These are phyloP conservation scores for Lyophyllum shimeji DNA, from an alignment of 768 basidiomycete genomes.

Conservation along the genomic window DNA sequence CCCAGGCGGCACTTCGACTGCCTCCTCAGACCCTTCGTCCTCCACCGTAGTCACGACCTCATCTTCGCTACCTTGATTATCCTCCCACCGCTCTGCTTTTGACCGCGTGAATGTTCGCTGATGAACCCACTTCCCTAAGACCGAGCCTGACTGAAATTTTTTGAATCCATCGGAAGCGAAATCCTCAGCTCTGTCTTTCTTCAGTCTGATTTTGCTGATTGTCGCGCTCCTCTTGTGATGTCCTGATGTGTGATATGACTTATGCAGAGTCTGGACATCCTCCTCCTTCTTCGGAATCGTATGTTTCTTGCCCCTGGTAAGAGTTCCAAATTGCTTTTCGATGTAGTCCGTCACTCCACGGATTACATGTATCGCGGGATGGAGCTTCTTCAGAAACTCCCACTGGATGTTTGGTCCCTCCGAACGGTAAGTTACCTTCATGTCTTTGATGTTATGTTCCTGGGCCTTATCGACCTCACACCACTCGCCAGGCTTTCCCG, in stretches of 20 bases:
- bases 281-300: constrained; percentile 20
- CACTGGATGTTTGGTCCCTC: constrained; percentile 30
- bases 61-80: not conserved
- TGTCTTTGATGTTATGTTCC: constrained; percentile 22
- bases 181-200: not conserved
- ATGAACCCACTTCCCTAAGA: not conserved
- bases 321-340: constrained; percentile 25
- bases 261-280: constrained; percentile 10
- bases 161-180: not conserved
- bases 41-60: no score
- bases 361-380: constrained; percentile 31
- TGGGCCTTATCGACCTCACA: constrained; percentile 19
- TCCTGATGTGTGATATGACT: constrained; percentile 16
- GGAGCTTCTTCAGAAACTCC: constrained; percentile 30
- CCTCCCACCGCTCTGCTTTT: not conserved
- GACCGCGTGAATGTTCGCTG: not conserved
- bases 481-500: constrained; percentile 5
- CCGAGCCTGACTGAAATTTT: not conserved
- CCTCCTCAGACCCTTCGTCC: no score
- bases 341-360: constrained; percentile 21
- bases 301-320: constrained; percentile 24
- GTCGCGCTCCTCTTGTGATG: constrained; percentile 18
- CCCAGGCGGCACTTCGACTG: no score
- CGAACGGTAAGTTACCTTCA: constrained; percentile 25
- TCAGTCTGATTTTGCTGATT: constrained; percentile 8